phyloP scores from a whole-genome alignment of 768 basidiomycete genomes.

The Pleurotus djamor region DNA sequence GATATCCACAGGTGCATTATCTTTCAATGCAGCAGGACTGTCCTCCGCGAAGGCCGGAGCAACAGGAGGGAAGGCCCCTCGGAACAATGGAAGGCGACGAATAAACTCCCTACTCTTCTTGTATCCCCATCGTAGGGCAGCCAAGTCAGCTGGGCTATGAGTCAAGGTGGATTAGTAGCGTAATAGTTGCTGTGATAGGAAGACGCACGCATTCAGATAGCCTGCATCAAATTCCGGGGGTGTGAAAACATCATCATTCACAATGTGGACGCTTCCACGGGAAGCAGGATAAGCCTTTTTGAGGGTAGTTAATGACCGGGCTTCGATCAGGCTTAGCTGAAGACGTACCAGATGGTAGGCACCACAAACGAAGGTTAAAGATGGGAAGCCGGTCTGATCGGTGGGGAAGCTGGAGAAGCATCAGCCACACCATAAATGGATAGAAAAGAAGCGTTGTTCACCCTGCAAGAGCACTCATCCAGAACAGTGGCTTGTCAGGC shows the following conservation, averaged over 20 bases:
- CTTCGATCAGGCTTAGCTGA: too few species aligned
- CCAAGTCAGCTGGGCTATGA: conserved; percentile 18
- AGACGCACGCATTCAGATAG: conserved; percentile 24
- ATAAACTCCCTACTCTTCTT: conserved; percentile 35
- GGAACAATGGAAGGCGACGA: conserved; percentile 31
- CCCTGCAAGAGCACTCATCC: conserved; percentile 25
- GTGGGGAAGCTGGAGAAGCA: conserved; percentile 2
- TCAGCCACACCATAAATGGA: background rate
- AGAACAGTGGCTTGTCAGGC: conserved; percentile 39
- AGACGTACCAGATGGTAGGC: conserved; percentile 21
- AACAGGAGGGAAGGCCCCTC: conserved; percentile 13
- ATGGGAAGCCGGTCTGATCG: conserved; percentile 9
- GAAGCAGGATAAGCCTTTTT: conserved; percentile 29
- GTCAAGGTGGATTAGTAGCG: background rate
- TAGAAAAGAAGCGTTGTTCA: conserved; percentile 8
- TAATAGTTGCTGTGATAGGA: background rate
- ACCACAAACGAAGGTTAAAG: conserved; percentile 17
- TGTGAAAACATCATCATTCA: conserved; percentile 21
- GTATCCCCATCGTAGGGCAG: conserved; percentile 29
- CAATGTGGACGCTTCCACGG: conserved; percentile 32
- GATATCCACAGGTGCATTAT: conserved; percentile 12
- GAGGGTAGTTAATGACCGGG: background rate
- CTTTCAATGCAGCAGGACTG: conserved; percentile 8
- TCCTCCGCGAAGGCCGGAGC: conserved; percentile 16
- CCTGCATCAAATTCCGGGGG: conserved; percentile 28